A percentile compares a stretch with the other conserved stretches of the same genome.
These are phyloP conservation scores for Dactylellina haptotyla DNA, from an alignment of 2,329 filamentous ascomycete genomes.

Conservation along the genomic window DNA sequence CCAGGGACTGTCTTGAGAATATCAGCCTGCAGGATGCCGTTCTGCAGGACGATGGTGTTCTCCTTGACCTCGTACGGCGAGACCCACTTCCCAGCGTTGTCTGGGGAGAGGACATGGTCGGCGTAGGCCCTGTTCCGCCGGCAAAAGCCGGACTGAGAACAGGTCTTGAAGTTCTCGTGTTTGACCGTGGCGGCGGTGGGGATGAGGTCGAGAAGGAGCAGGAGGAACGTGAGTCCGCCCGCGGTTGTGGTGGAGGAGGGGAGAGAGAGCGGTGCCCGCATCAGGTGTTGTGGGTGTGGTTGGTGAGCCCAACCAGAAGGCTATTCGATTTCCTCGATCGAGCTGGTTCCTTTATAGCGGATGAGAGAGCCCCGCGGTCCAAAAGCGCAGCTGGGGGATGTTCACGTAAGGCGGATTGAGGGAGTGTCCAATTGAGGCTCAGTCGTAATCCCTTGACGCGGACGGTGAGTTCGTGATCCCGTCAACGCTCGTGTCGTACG, in stretches of 20 bases:
- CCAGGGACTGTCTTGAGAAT: constrained; percentile 79
- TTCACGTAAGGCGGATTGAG: background rate
- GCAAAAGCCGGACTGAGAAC: constrained; percentile 95
- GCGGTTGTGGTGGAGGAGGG: constrained; percentile 23
- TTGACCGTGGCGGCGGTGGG: constrained; percentile 77
- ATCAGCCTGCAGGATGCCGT: constrained; percentile 80
- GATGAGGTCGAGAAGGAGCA: constrained; percentile 55
- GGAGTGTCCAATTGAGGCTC: constrained; percentile 20
- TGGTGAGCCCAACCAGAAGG: constrained; percentile 51
- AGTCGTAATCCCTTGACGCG: constrained; percentile 15
- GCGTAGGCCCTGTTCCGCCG: constrained; percentile 92
- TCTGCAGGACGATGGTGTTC: constrained; percentile 77
- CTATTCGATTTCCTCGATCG: background rate
- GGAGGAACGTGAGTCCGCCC: constrained; percentile 45
- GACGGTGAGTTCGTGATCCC: background rate
- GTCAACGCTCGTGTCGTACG: constrained; percentile 3
- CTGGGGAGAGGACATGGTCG: constrained; percentile 73
- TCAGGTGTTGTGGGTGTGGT: constrained; percentile 12
- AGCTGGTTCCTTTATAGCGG: constrained; percentile 22
- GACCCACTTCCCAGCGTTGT: constrained; percentile 72
- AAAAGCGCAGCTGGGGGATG: constrained; percentile 38
- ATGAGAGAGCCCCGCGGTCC: background rate
- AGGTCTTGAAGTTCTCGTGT: constrained; percentile 97
- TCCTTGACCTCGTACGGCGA: constrained; percentile 82
- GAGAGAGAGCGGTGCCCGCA: constrained; percentile 34